Base-by-base conservation (phyloP, 2,329 filamentous ascomycete genomes). In the Paradendryphiella salina region DNA sequence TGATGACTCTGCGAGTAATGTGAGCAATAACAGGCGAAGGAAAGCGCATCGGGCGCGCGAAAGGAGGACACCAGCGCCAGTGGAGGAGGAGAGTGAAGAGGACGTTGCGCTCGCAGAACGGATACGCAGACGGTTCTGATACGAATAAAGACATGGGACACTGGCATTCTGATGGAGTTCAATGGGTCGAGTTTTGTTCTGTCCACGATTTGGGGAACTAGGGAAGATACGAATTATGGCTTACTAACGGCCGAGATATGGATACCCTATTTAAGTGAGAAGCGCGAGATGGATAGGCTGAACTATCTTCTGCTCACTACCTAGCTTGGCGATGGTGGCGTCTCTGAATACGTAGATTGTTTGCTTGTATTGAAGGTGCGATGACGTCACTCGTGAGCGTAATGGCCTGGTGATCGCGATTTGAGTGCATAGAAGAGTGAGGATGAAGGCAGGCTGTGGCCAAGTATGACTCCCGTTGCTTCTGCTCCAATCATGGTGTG, bases 1-100 rank as follows among this genome's bases (percentile, higher is more conserved):
- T 0, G 89, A 93, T 65, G 89, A 93, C 71, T 87, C 83, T 46
- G 89, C 89, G 18, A 91, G 88, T 73, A 91, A 92, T 67, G 89
- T 93, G 52, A 86, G 84, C 66, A 88, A 85, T 67, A 86, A 85
- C 45, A 74, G 87, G 61, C 80, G 87, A 65, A 79, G 85, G 60
- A 78, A 85, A 65, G 86, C 83, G 34, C 88, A 87, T 78, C 77
- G 85, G 65, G 81, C 84, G 62, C 83, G 81, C 56, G 85, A 89
- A 73, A 79, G 87, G 58, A 79, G 85, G 52, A 90, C 87, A 15
- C 88, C 88, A 1, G 87, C 87, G 11, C 82, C 84, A 5, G 88
- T 90, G 54, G 80, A 83, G 33, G 84, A 86, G 64, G 79, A 76
- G 56, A 61, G 57, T 31, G 72, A 73, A 37, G 63, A 56, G 36